Conservation (phyloP, 2,329 filamentous ascomycete genomes). For the Fusarium sp. region DNA sequence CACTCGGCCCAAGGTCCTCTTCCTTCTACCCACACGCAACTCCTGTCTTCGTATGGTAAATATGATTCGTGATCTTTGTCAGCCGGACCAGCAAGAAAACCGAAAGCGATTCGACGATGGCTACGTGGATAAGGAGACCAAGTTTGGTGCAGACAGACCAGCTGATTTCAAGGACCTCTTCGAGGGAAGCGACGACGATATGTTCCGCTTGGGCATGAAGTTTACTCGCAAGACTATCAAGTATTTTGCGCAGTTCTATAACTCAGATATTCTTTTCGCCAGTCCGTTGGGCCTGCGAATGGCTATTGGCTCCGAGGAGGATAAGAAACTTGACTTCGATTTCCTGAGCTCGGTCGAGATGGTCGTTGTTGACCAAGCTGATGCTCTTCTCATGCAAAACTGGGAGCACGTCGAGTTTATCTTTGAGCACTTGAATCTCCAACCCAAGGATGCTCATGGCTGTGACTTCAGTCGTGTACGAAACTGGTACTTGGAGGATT, state of each 20-base stretch:
- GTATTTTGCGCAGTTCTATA: slow-evolving; percentile 95
- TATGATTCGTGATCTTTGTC: slow-evolving; percentile 77
- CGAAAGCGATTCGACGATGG: slow-evolving; percentile 89
- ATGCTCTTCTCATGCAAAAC: slow-evolving; percentile 96
- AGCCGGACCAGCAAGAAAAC: slow-evolving; percentile 94
- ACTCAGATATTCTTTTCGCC: slow-evolving; percentile 92
- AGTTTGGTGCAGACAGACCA: slow-evolving; percentile 78
- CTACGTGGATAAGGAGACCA: slow-evolving; percentile 74
- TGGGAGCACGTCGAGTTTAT: slow-evolving; percentile 97
- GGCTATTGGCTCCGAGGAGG: slow-evolving; percentile 83
- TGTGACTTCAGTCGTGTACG: slow-evolving; percentile 94
- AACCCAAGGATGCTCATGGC: slow-evolving; percentile 88
- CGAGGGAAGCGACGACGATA: slow-evolving; percentile 94
- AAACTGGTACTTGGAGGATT: slow-evolving; percentile 91
- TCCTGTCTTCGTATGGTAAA: slow-evolving; percentile 84
- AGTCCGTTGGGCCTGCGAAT: slow-evolving; percentile 90
- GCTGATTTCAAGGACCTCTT: slow-evolving; percentile 92
- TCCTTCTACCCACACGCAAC: slow-evolving; percentile 89
- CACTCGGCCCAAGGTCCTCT: slow-evolving; percentile 90
- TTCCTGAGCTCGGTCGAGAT: slow-evolving; percentile 95
- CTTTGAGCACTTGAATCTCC: slow-evolving; percentile 89
- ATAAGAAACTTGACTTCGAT: slow-evolving; percentile 77
- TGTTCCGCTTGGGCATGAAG: slow-evolving; percentile 95
- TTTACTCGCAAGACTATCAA: slow-evolving; percentile 97
- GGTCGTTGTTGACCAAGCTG: slow-evolving; percentile 88